Base-by-base conservation (phyloP, 83 land plant species). In the Thuja plicata region DNA sequence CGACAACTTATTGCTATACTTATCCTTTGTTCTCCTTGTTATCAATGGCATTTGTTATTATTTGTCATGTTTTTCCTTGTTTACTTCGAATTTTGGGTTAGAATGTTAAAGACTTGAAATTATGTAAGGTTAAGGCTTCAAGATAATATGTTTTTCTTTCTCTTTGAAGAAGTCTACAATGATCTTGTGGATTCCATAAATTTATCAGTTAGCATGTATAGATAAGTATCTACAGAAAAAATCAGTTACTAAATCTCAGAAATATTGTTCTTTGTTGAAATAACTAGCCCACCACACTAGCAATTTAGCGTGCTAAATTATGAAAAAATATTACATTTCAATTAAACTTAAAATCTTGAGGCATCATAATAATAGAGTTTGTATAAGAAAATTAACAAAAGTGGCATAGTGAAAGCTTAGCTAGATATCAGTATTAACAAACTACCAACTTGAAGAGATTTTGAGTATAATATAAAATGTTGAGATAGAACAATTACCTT, bases 401-500 rank as follows among this genome's bases (percentile, higher is more conserved):
- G 27, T 45, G n/a, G 85, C 30, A 45, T 46, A 27, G 8, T 4
- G 52, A 50, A 82, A 82, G 85, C 85, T 43, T 82, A 11, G 54
- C 46, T n/a, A 45, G 46, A 45, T 45, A 0, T 46, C n/a, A 15
- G 8, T 4, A 16, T 79, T 79, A 62, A 62, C 8, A 5, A 21
- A 21, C n/a, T 24, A 62, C n/a, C 5, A 8, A 62, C 27, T 62
- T 62, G 21, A 21, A 21, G 70, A 62, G 27, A 79, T 79, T 79
- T 35, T 35, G 35, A 35, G 50, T 24, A 37, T 40, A 82, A 78
- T 16, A 17, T 79, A 87, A 78, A n/a, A 17, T 79, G 80, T 81
- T 62, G 34, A 50, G 24, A 41, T 50, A 74, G 32, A 74, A 52
- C 15, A 66, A n/a, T 76, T 93, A 97, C 99, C 99, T 97, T 87